Base-by-base conservation (phyloP, 495 filamentous ascomycete species). In the Annulohypoxylon bovei region DNA sequence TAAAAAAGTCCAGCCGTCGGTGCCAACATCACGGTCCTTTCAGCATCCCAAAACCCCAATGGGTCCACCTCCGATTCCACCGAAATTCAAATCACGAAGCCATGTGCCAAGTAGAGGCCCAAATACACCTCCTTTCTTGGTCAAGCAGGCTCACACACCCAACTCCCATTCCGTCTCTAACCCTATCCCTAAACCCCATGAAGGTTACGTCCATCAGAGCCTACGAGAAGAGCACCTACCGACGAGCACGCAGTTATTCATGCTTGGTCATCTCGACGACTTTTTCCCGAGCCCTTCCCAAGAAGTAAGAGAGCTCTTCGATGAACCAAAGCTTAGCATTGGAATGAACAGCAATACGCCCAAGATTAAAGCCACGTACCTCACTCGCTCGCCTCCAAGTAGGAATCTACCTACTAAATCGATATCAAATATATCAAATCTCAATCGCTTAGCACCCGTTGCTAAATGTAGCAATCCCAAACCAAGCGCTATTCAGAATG, bases 221-320 rank as follows among this genome's bases (percentile, higher is more conserved):
- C 27, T 18, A 16, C 44, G 11, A 28, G 54, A 50, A n/a, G 47
- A 62, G 14, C 16, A 54, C 7, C 78, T 33, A 16, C 79, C 80
- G 1, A 75, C 77, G 6, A 80, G 77, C 57, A 85, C 84, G 0
- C 82, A 85, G 62, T 59, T 78, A 8, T 84, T 86, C 37, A 56
- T 86, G 18, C 72, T 82, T 37, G 53, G 70, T n/a, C 72, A 86
- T 54, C 62, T 85, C 7, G 83, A 85, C 53, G 81, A 84, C 20
- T 78, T 83, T n/a, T 79, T 85, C 27, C 84, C 84, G 0, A 81
- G 78, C 14, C 79, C 82, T 6, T 82, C 82, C 0, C 85, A 87
- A 68, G 79, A 82, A 66, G 75, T 69, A 0, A 74, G 79, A 9
- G 85, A 87, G 65, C 59, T 82, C 0, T 67, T 84, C 14, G 78